Conservation (phyloP, 805 yeast species). For the Yarrowia hollandica region DNA sequence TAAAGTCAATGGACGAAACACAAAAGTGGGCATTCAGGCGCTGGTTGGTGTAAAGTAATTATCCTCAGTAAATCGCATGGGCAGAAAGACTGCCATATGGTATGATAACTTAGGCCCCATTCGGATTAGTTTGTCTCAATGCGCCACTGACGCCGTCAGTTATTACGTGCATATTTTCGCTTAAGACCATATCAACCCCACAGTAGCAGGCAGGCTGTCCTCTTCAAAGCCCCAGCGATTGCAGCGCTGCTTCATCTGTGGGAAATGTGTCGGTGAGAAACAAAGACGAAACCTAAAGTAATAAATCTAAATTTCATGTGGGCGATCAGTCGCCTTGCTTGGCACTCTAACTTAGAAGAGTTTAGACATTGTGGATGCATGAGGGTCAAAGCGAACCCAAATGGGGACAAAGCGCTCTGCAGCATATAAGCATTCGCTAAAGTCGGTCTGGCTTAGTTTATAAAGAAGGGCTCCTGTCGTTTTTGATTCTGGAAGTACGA, state of each 20-base stretch:
- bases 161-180: background rate
- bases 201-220: background rate
- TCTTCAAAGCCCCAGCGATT: too few species aligned
- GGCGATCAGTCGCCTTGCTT: conserved; percentile 6
- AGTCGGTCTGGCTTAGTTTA: background rate
- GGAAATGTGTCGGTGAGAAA: too few species aligned
- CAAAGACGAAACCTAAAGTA: background rate
- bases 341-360: background rate
- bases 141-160: too few species aligned
- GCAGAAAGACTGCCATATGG: too few species aligned
- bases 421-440: background rate
- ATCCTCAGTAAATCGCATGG: too few species aligned
- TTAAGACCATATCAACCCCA: background rate
- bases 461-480: conserved; percentile 13
- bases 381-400: background rate
- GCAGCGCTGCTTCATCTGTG: too few species aligned
- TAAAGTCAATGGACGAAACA: too few species aligned
- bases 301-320: background rate
- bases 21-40: too few species aligned
- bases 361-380: background rate
- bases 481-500: too few species aligned
- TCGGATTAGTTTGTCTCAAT: too few species aligned
- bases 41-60: too few species aligned
- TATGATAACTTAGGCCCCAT: too few species aligned
- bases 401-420: background rate